Evolutionary conservation across 805 yeast genomes (phyloP), one percentile per base, ranked within the genome.

Genomic region (Kodamaea sagamina): DNA sequence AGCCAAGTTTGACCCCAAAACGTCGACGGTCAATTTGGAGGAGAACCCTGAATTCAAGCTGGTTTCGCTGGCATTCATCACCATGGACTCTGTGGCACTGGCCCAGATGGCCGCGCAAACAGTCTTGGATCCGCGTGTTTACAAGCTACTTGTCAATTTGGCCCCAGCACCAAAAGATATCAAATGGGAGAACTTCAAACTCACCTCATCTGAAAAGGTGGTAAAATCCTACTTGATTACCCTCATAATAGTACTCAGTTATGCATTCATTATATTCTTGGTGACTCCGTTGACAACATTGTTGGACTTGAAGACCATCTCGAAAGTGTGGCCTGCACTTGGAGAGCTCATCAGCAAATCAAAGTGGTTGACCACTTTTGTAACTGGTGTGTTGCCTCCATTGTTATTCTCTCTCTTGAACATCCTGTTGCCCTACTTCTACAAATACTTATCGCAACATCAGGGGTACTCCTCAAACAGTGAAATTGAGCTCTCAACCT

Each of bases 381-480:
- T 80, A 16, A 78, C 84, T 4, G 84, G 84, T 64, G 69, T 80
- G 43, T 63, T 80, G 54, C 85, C 85, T 10, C 82, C 85, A 9
- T 71, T 78, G 44, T 72, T 80, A 43, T 80, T 79, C 61, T 72
- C 83, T 3, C 51, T 78, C 43, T 68, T 80, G 54, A 79, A 78
- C 54, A 65, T 77, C 21, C 60, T 64, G 32, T 58, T 80, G 28
- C 85, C 85, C 2, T 80, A 79, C 55, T 73, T 78, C 41, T 79
- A 79, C 51, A 65, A 75, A 13, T 76, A 63, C 47, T 65, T 80
- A 25, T 68, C 82, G 1, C 63, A 65, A 44, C 58, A 63, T 43
- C 84, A 80, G 55, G 83, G 84, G 1, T 63, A 77, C 50, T 59
- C 72, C 8, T 77, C 81, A 39, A 75, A 77, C 46, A 79, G 83